Conservation (phyloP, 768 basidiomycete species). For the Russula griseocarnosa region DNA sequence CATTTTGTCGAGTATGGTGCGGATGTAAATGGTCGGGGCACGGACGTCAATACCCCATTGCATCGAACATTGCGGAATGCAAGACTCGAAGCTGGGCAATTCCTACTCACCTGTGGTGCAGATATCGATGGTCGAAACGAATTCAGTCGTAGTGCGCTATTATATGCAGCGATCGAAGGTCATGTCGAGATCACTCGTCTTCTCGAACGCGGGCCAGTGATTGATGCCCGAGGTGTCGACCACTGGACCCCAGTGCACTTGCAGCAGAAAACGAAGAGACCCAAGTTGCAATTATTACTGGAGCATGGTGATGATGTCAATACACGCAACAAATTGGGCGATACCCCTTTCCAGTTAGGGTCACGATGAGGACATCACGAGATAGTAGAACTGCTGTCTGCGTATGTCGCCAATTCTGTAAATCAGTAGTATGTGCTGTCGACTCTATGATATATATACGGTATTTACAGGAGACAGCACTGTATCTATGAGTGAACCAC, state of each 20-base stretch:
- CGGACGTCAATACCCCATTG: neutral
- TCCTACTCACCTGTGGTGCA: neutral
- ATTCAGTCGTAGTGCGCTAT: neutral
- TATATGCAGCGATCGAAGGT: rapidly evolving
- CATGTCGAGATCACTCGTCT: neutral
- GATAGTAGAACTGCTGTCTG: too few relatives aligned
- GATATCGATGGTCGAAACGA: neutral
- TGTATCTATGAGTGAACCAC: too few relatives aligned
- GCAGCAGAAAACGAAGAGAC: rapidly evolving
- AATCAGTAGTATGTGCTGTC: too few relatives aligned
- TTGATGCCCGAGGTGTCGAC: neutral
- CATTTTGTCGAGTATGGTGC: neutral
- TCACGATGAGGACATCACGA: rapidly evolving
- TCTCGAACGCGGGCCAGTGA: neutral
- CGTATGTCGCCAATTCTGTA: too few relatives aligned
- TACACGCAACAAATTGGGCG: too few relatives aligned
- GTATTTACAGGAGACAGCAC: too few relatives aligned
- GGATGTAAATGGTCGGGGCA: neutral
- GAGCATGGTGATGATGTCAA: too few relatives aligned
- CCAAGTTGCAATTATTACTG: too few relatives aligned
- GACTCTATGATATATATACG: too few relatives aligned
- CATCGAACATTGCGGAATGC: neutral
- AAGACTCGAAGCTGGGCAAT: neutral
- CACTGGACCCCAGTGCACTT: neutral
- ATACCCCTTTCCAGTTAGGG: too few relatives aligned